Conservation (phyloP, 2,329 filamentous ascomycete genomes). For the Acarospora socialis region DNA sequence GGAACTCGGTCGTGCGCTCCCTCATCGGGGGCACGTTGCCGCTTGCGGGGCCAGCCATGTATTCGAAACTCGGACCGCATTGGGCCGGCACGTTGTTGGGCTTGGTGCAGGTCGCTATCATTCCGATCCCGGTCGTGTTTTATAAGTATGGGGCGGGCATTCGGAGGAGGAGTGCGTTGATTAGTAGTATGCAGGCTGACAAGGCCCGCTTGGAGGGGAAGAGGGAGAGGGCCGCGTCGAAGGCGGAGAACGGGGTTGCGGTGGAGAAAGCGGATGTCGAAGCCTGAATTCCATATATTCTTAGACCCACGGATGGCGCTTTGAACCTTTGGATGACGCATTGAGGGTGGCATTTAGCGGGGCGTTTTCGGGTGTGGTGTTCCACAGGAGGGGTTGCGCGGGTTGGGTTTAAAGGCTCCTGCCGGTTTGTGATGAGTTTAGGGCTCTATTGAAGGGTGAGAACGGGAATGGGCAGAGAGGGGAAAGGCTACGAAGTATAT, state of each 20-base stretch:
- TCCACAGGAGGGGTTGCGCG: no score
- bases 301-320: no score
- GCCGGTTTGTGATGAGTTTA: no score
- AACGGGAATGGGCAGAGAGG: no score
- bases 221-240: constrained; percentile 19
- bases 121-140: constrained; percentile 70
- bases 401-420: no score
- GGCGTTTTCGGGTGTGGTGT: no score
- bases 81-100: constrained; percentile 70
- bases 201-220: constrained; percentile 33
- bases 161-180: constrained; percentile 40
- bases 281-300: no score
- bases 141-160: constrained; percentile 48
- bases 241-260: constrained; percentile 17
- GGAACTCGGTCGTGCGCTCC: constrained; percentile 61
- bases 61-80: constrained; percentile 51
- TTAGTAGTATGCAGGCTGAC: constrained; percentile 42
- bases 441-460: no score
- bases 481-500: no score
- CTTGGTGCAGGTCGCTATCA: constrained; percentile 55
- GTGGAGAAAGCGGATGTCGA: constrained; percentile 17
- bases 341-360: no score
- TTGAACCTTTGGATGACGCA: no score
- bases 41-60: constrained; percentile 60
- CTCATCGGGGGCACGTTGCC: constrained; percentile 66